Conservation (phyloP, 805 yeast species). For the Suhomyces xylopsoci region DNA sequence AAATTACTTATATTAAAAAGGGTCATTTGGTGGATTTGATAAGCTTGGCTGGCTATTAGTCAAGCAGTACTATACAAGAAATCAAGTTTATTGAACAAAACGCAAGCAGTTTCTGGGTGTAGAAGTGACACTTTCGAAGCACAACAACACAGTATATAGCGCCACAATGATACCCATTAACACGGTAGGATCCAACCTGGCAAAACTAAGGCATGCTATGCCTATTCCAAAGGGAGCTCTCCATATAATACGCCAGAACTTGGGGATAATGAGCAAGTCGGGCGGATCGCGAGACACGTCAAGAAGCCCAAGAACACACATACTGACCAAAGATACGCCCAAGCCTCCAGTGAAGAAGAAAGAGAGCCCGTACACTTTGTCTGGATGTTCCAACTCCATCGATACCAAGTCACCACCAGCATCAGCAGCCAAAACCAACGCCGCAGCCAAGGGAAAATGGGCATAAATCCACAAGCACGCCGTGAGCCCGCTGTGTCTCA, state of each 20-base stretch:
- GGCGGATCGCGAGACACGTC: conserved; percentile 46
- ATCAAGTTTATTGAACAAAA: background rate
- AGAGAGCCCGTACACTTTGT: conserved; percentile 38
- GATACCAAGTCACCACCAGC: conserved; percentile 49
- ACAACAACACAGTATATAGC: conserved; percentile 28
- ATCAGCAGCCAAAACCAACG: conserved; percentile 56
- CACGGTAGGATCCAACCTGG: conserved; percentile 35
- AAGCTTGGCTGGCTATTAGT: conserved; percentile 1
- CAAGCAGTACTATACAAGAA: no score
- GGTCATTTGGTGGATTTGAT: conserved; percentile 20
- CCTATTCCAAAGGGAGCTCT: conserved; percentile 41
- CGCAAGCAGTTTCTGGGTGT: conserved; percentile 15
- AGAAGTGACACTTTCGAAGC: conserved; percentile 36
- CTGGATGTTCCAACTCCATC: conserved; percentile 14
- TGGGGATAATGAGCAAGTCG: conserved; percentile 26
- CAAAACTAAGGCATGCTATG: conserved; percentile 44
- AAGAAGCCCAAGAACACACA: conserved; percentile 40
- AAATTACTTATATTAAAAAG: conserved; percentile 20
- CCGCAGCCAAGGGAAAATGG: conserved; percentile 52
- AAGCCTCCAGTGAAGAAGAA: conserved; percentile 55
- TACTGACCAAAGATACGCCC: conserved; percentile 38
- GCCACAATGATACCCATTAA: conserved; percentile 44
- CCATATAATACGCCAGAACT: conserved; percentile 36
- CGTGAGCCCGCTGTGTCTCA: conserved; percentile 44
- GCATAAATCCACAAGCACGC: conserved; percentile 46